Conservation (phyloP, 2,329 filamentous ascomycete species). For the Chlorencoelia australis region DNA sequence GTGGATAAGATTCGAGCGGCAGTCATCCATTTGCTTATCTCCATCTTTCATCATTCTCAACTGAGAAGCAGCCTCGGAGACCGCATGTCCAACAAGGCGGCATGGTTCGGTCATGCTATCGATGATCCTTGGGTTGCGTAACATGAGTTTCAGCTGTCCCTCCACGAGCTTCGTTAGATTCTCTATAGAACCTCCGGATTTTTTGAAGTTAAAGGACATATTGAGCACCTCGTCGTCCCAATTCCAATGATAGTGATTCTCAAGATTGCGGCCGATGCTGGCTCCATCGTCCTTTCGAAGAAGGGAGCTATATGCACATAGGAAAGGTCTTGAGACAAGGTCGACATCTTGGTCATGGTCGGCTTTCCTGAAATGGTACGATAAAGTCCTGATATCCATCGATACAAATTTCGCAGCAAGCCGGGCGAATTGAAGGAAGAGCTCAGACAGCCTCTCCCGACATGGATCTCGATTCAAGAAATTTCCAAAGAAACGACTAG, state of each 20-base stretch:
- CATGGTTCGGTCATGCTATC: constrained; percentile 23
- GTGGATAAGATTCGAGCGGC: constrained; percentile 29
- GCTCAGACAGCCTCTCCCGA: constrained; percentile 19
- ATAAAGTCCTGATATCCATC: constrained; percentile 36
- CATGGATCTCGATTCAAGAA: constrained; percentile 20
- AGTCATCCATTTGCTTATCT: constrained; percentile 21
- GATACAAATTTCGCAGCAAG: constrained; percentile 42
- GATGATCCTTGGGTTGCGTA: constrained; percentile 36
- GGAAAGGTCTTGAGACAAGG: constrained; percentile 35
- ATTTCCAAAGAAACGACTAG: constrained; percentile 24
- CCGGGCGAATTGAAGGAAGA: constrained; percentile 31
- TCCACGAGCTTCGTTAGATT: constrained; percentile 35
- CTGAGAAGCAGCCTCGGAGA: too few relatives aligned
- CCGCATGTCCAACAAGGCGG: too few relatives aligned
- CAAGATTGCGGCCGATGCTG: constrained; percentile 26
- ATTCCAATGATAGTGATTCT: constrained; percentile 32
- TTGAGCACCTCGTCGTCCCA: constrained; percentile 23
- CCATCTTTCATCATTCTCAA: too few relatives aligned
- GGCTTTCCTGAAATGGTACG: constrained; percentile 18
- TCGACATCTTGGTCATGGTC: constrained; percentile 28
- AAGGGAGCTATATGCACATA: constrained; percentile 35
- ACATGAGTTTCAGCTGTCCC: constrained; percentile 32
- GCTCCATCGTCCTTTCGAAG: constrained; percentile 27
- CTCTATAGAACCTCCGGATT: constrained; percentile 33
- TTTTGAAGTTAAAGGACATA: constrained; percentile 22